phyloP scores from a whole-genome alignment of 768 basidiomycete genomes.

The Boletales sp. region DNA sequence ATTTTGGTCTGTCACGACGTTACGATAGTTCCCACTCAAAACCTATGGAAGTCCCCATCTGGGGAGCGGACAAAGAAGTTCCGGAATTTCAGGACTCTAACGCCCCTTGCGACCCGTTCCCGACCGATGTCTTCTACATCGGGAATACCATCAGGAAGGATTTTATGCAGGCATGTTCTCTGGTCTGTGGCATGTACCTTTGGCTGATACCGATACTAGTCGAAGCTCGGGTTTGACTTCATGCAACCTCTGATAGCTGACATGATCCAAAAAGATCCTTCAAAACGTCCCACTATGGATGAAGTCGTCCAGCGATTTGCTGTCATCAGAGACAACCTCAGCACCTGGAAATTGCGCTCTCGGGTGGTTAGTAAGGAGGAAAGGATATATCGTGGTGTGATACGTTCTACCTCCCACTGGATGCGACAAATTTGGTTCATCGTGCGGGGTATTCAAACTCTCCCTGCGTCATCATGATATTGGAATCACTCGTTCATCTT shows the following conservation, averaged over 20 bases:
- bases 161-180: slow-evolving; percentile 27
- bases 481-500: too few species aligned
- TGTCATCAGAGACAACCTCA: slow-evolving; percentile 16
- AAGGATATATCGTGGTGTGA: neutral
- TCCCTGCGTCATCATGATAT: slow-evolving; percentile 7
- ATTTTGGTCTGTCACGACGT: slow-evolving; percentile 23
- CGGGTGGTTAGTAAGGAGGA: slow-evolving; percentile 14
- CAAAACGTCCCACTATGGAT: slow-evolving; percentile 36
- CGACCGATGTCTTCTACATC: slow-evolving; percentile 41
- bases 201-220: neutral
- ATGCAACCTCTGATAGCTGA: slow-evolving; percentile 32
- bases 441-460: slow-evolving; percentile 11
- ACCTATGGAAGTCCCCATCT: slow-evolving; percentile 27
- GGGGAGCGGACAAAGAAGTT: slow-evolving; percentile 40
- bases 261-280: slow-evolving; percentile 38
- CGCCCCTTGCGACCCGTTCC: slow-evolving; percentile 35
- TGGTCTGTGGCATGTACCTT: neutral
- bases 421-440: slow-evolving; percentile 19
- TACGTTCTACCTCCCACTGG: slow-evolving; percentile 20
- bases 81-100: slow-evolving; percentile 33
- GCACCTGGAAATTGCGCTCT: slow-evolving; percentile 27
- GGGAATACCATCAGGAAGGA: slow-evolving; percentile 35
- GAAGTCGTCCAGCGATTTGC: slow-evolving; percentile 32
- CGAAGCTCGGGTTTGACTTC: slow-evolving; percentile 23
- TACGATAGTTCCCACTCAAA: slow-evolving; percentile 23